These are phyloP conservation scores for Epichloe sp. DNA, from an alignment of 2,329 filamentous ascomycete genomes.

Conservation along the genomic window DNA sequence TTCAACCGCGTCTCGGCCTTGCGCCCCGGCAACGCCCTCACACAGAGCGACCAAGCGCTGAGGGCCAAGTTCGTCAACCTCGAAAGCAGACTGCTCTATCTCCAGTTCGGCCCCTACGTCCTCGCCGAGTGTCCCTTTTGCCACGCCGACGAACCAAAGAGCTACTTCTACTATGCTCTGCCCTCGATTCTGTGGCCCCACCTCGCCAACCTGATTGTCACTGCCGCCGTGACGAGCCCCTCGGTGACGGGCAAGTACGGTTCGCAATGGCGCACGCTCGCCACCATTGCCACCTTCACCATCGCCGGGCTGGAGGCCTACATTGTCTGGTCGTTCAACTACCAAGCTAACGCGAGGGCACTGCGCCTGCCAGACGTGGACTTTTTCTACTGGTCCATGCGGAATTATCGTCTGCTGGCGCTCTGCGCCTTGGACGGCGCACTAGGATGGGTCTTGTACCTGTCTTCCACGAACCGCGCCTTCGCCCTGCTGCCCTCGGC, in stretches of 20 bases:
- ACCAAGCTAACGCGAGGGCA: slow-evolving; percentile 49
- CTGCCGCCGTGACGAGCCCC: slow-evolving; percentile 63
- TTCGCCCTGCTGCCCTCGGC: slow-evolving; percentile 50
- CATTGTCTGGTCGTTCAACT: slow-evolving; percentile 49
- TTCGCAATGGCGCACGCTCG: slow-evolving; percentile 54
- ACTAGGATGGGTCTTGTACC: slow-evolving; percentile 55
- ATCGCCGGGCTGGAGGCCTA: slow-evolving; percentile 55
- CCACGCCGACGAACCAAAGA: slow-evolving; percentile 50
- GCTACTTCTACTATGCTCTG: slow-evolving; percentile 70
- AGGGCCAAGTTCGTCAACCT: slow-evolving; percentile 54
- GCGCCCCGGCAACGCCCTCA: slow-evolving; percentile 36
- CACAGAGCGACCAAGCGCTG: slow-evolving; percentile 48
- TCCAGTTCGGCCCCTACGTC: slow-evolving; percentile 65
- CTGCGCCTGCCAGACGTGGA: slow-evolving; percentile 51
- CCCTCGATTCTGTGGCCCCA: slow-evolving; percentile 66
- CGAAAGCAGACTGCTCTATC: slow-evolving; percentile 66
- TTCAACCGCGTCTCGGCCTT: slow-evolving; percentile 59
- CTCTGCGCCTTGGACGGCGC: slow-evolving; percentile 52
- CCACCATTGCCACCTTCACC: slow-evolving; percentile 48
- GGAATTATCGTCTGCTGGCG: slow-evolving; percentile 46
- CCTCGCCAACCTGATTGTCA: slow-evolving; percentile 57
- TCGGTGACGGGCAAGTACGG: slow-evolving; percentile 50
- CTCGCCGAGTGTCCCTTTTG: slow-evolving; percentile 75
- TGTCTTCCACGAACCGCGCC: slow-evolving; percentile 67
- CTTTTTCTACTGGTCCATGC: slow-evolving; percentile 58